Evolutionary conservation across 2,329 filamentous ascomycete genomes (phyloP).

Genomic region (Phialocephala subalpina): DNA sequence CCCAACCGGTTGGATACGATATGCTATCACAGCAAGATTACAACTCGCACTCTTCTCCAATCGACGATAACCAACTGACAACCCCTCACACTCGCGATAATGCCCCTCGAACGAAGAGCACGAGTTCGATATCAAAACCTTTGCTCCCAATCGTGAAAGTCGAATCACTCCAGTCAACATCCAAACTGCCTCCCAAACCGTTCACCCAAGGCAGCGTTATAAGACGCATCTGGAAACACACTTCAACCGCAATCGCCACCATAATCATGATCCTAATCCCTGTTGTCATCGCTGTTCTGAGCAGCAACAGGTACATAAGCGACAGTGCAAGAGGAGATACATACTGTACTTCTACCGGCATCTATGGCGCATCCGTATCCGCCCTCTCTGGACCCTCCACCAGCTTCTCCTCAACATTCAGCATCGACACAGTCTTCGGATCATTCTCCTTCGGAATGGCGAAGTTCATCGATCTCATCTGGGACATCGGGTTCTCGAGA

Average conservation of each 20-base stretch:
- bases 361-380: no score
- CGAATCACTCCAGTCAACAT: neutral
- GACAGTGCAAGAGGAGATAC: no score
- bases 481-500: conserved; percentile 18
- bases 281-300: neutral
- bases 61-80: no score
- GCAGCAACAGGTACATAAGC: no score
- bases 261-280: neutral
- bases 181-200: neutral
- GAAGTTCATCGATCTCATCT: conserved; percentile 22
- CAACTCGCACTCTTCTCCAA: no score
- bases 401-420: neutral
- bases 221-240: conserved; percentile 2
- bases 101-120: no score
- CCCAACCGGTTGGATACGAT: no score
- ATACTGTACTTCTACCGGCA: no score
- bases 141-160: no score
- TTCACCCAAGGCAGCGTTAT: neutral
- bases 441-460: conserved; percentile 13
- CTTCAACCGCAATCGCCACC: neutral
- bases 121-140: no score
- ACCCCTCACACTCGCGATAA: no score
- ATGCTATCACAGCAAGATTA: no score
- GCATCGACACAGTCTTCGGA: conserved; percentile 10
- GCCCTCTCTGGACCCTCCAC: neutral